Base-by-base conservation (phyloP, 306 rosid species). In the Amphicarpaea edgeworthii region DNA sequence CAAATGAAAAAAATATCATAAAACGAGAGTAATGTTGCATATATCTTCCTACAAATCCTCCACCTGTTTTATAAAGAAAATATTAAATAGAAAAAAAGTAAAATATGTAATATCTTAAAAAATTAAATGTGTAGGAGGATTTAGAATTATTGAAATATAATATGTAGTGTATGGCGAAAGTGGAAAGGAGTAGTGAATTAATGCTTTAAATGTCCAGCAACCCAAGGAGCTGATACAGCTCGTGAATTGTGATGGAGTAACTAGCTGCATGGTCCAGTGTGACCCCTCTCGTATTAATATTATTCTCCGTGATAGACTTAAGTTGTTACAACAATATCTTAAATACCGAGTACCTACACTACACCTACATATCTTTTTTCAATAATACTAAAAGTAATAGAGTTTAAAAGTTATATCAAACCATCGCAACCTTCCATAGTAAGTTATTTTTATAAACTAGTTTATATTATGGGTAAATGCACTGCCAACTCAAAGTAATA, bases 291-390 rank as follows among this genome's bases (percentile, higher is more conserved):
- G 8, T 28, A 23, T 75, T 20, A 53, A 59, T 59, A 59, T 59
- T 28, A 59, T 59, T 59, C 40, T 28, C 5, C 6, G 11, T 58
- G 40, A 76, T 72, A 55, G 59, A 60, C 26, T 30, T 21, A 12
- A 66, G 80, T 78, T 73, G 80, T 66, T 73, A 61, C 72, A 73
- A 46, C 78, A 63, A 21, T 40, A 76, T 75, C 77, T 63, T 79
- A 75, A 75, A 64, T 75, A 47, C 20, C 28, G 26, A 60, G 70
- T 8, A 73, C 49, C 81, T 78, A 50, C 73, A 58, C 70, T 73
- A 16, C 72, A 57, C 59, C 17, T 42, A 26, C 61, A 58, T 58
- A 26, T 6, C 40, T 16, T 58, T 26, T 59, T 59, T 15, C 73
- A 66, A 12, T 42, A 68, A 55, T 71, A 24, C 32, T 28, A 28